These are phyloP conservation scores for Trifolium fragiferum DNA, from an alignment of 306 rosid genomes.

Conservation along the genomic window DNA sequence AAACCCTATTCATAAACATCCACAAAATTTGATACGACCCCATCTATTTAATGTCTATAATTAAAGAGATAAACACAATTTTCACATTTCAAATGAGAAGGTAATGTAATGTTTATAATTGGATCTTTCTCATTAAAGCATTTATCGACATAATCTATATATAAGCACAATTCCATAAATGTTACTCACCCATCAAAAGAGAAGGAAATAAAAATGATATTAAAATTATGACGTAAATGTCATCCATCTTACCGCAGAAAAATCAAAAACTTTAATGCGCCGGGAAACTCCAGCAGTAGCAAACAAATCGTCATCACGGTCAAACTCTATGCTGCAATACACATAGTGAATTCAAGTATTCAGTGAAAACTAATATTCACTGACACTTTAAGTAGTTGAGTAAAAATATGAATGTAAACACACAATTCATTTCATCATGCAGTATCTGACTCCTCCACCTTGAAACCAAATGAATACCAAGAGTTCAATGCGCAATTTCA, in stretches of 20 bases:
- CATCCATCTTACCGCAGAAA: constrained; percentile 68
- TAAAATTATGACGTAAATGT: constrained; percentile 23
- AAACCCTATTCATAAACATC: not conserved
- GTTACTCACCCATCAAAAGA: constrained; percentile 16
- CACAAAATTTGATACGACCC: not conserved
- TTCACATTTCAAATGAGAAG: not conserved
- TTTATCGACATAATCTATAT: constrained; percentile 15
- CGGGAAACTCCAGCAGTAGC: constrained; percentile 99
- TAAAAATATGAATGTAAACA: not conserved
- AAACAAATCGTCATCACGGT: constrained; percentile 88
- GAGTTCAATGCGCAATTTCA: constrained; percentile 28
- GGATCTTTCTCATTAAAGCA: constrained; percentile 19
- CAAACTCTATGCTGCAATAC: constrained; percentile 93
- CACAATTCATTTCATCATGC: constrained; percentile 24
- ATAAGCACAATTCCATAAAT: constrained; percentile 3
- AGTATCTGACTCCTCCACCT: constrained; percentile 31
- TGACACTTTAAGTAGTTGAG: constrained; percentile 18
- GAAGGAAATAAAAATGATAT: not conserved
- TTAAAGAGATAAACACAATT: constrained; percentile 3
- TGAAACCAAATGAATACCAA: constrained; percentile 13
- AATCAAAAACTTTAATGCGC: constrained; percentile 94
- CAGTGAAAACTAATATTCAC: constrained; percentile 19
- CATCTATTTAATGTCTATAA: not conserved
- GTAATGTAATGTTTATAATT: not conserved
- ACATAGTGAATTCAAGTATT: constrained; percentile 42